Evolutionary conservation across 2,329 filamentous ascomycete species (phyloP), one percentile per base, ranked within the genome.

Genomic region (Didymella exigua): DNA sequence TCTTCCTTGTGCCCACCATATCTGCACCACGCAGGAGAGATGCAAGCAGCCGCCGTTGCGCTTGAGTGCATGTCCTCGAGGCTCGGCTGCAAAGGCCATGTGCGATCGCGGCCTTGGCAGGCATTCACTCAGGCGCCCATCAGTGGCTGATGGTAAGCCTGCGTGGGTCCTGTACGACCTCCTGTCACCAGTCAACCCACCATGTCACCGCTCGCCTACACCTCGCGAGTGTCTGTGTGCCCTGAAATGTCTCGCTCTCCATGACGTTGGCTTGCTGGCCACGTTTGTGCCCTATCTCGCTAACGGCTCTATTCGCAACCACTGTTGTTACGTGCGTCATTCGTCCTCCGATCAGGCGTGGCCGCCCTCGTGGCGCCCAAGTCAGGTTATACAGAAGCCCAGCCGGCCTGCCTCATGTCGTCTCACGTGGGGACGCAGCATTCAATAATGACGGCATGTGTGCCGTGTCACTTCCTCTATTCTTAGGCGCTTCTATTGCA

Each of bases 381-480:
- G 52, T 58, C 59, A 30, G 26, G 68, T 74, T 47, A 50, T 62
- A 72, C 72, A 68, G 58, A 45, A 57, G 60, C 59, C 63, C 62
- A 36, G 58, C 62, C 67, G 62, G 52, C 66, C 45, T 70, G 70
- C 70, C 65, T 69, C 65, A 73, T 60, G 54, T 66, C 34, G 69
- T 70, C 63, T 74, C 71, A 75, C 70, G 69, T 72, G 68, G 62
- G 55, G 58, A 57, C 38, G 60, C 59, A 61, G 54, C 62, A 61
- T 72, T 57, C 70, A 70, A 69, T 71, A 59, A 66, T 64, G 50
- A 63, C 65, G 58, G 60, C 66, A 72, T 71, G 60, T 56, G 63
- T 65, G 70, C 65, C 36, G 71, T 75, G 70, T 64, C 26, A 73
- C 71, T 56, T 62, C 45, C 66, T 64, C 71, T 72, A 73, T 69